phyloP scores from a whole-genome alignment of 2,329 filamentous ascomycete species.

The Ascosphaera apis region DNA sequence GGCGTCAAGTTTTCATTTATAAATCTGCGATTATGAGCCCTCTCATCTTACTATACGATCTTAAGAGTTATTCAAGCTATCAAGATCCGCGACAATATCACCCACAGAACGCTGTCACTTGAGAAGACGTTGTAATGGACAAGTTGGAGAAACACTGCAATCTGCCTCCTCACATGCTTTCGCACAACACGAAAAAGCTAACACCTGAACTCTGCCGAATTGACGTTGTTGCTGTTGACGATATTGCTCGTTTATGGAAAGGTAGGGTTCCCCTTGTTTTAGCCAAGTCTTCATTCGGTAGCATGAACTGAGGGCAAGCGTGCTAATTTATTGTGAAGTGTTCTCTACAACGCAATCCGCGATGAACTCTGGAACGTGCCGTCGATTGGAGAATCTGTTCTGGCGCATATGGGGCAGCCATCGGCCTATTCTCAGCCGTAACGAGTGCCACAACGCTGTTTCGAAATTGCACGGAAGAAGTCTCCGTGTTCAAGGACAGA shows the following conservation, averaged over 20 bases:
- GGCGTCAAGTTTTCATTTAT: too few species aligned
- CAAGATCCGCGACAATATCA: not conserved
- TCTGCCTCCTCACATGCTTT: conserved; percentile 19
- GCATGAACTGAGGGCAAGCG: conserved; percentile 3
- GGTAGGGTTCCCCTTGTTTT: conserved; percentile 14
- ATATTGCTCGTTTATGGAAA: conserved; percentile 25
- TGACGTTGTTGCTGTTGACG: conserved; percentile 16
- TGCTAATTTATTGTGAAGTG: conserved; percentile 13
- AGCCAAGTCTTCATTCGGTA: conserved; percentile 3
- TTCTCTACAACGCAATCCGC: conserved; percentile 23
- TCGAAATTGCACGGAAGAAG: conserved; percentile 8
- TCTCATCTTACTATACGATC: too few species aligned
- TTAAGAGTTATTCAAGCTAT: not conserved
- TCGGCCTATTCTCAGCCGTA: too few species aligned
- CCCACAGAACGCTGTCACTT: not conserved
- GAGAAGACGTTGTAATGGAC: not conserved
- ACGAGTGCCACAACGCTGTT: too few species aligned
- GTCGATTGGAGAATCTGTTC: conserved; percentile 28
- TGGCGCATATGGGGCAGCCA: conserved; percentile 27
- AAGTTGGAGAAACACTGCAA: not conserved
- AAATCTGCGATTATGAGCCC: too few species aligned
- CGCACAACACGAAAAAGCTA: conserved; percentile 13
- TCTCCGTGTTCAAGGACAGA: conserved; percentile 15
- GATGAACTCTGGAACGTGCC: conserved; percentile 18
- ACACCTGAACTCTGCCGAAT: conserved; percentile 15